phyloP scores from a whole-genome alignment of 768 basidiomycete species.

The Hypholoma sublateritium region DNA sequence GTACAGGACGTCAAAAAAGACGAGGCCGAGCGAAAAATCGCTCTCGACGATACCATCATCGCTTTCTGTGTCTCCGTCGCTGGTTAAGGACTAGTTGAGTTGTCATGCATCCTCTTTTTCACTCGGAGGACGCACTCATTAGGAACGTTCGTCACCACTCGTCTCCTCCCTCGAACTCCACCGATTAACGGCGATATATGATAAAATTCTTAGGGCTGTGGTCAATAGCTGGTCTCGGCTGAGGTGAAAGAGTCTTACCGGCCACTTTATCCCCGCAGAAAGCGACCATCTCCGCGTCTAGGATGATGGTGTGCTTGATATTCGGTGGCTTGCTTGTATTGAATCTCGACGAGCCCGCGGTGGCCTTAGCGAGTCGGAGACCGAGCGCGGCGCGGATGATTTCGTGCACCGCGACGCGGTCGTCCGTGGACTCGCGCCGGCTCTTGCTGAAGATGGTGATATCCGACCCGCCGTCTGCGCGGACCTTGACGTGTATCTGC shows the following conservation, averaged over 20 bases:
- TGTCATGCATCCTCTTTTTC: neutral
- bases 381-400: constrained; percentile 64
- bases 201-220: constrained; percentile 66
- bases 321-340: constrained; percentile 5
- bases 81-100: neutral
- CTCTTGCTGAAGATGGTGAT: constrained; percentile 91
- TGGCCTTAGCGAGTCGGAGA: neutral
- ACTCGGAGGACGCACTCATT: constrained; percentile 13
- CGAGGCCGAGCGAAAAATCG: constrained; percentile 63
- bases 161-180: constrained; percentile 42
- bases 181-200: constrained; percentile 61
- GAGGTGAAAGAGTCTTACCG: constrained; percentile 43
- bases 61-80: constrained; percentile 28
- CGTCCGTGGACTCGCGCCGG: constrained; percentile 76
- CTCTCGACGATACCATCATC: constrained; percentile 29
- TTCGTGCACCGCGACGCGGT: constrained; percentile 63
- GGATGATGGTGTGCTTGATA: constrained; percentile 43
- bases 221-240: neutral
- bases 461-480: constrained; percentile 30
- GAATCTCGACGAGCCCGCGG: neutral
- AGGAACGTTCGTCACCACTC: constrained; percentile 14
- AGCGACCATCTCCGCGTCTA: constrained; percentile 91
- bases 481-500: constrained; percentile 79
- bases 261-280: constrained; percentile 72
- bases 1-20: constrained; percentile 86